Evolutionary conservation across 2,329 filamentous ascomycete genomes (phyloP).

Genomic region (Dactylonectria estremocensis): DNA sequence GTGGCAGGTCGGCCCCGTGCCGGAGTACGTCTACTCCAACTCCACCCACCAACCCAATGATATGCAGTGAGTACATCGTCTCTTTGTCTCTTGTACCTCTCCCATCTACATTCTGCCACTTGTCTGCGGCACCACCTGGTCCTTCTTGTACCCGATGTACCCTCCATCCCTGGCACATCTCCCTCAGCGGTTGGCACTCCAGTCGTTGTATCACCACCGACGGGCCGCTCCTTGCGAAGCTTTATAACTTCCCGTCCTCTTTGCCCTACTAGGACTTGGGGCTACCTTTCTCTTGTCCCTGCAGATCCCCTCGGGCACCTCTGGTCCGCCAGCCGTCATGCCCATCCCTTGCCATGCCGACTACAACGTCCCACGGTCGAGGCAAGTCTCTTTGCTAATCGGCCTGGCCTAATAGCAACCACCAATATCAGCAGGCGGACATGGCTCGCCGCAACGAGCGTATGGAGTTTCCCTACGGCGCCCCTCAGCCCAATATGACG

Average conservation of each 20-base stretch:
- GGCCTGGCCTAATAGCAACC: constrained; percentile 53
- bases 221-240: constrained; percentile 34
- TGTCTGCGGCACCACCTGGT: constrained; percentile 37
- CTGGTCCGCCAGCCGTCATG: constrained; percentile 36
- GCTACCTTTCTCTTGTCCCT: constrained; percentile 34
- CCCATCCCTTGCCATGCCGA: constrained; percentile 44
- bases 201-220: constrained; percentile 44
- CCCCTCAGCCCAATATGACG: constrained; percentile 57
- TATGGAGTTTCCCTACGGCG: constrained; percentile 60
- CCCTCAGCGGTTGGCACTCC: constrained; percentile 32
- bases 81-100: constrained; percentile 52
- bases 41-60: constrained; percentile 69
- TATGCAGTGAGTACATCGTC: constrained; percentile 70
- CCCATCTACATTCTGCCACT: constrained; percentile 35
- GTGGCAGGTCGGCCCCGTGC: constrained; percentile 73
- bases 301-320: constrained; percentile 21
- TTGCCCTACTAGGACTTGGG: constrained; percentile 31
- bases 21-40: constrained; percentile 72
- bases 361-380: constrained; percentile 42
- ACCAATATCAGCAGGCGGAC: constrained; percentile 67
- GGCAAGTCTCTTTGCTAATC: constrained; percentile 50
- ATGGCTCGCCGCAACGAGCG: constrained; percentile 64
- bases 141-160: constrained; percentile 41
- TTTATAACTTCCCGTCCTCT: constrained; percentile 43
- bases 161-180: constrained; percentile 33